A percentile compares a stretch with the other conserved stretches of the same genome.
These are phyloP conservation scores for Leishmania tarentolae DNA, from an alignment of 208 protist genomes.

Conservation along the genomic window DNA sequence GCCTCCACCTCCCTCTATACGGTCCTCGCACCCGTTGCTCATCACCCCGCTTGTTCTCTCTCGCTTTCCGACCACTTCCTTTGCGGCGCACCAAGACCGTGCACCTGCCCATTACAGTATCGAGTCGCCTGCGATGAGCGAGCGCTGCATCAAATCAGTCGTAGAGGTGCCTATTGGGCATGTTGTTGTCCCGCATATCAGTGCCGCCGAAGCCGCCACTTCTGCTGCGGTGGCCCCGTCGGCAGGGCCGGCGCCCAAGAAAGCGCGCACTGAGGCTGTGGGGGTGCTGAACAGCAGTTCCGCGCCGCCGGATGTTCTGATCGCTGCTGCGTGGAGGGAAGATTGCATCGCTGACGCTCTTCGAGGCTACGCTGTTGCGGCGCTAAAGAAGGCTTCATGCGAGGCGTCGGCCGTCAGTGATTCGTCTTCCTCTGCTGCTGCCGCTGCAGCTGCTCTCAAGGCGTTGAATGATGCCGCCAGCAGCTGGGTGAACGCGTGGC, in stretches of 20 bases:
- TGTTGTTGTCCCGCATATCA: neutral
- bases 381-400: neutral
- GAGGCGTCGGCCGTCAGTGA: neutral
- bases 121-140: neutral
- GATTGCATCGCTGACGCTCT: conserved; percentile 14
- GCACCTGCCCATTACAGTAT: neutral
- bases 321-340: conserved; percentile 2
- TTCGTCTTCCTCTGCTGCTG: neutral
- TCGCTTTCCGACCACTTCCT: too few relatives aligned
- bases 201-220: neutral
- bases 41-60: neutral
- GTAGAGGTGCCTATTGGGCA: conserved; percentile 10
- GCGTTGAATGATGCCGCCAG: neutral
- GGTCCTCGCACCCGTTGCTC: neutral
- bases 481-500: neutral
- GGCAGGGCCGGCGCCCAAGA: conserved; percentile 2
- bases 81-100: neutral
- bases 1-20: neutral
- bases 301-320: conserved; percentile 2
- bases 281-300: neutral
- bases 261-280: neutral
- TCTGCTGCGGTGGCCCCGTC: neutral
- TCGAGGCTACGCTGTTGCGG: conserved; percentile 16
- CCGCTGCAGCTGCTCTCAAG: conserved; percentile 1
- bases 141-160: neutral